phyloP scores from a whole-genome alignment of 805 yeast genomes.

The Starmerella bombi region DNA sequence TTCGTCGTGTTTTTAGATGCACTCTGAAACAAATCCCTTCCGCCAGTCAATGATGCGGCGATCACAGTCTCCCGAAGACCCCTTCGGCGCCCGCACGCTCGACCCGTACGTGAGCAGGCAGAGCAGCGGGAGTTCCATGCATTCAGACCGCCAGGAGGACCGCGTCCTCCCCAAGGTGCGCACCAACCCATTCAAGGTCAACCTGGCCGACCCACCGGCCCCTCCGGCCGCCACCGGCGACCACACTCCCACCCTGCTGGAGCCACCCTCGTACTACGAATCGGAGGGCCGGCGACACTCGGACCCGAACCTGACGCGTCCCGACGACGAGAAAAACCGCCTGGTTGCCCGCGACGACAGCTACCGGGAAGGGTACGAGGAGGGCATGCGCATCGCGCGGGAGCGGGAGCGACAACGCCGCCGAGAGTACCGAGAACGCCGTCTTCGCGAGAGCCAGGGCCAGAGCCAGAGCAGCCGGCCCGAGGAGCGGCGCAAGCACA shows the following conservation, averaged over 20 bases:
- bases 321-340: constrained; percentile 17
- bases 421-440: constrained; percentile 19
- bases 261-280: constrained; percentile 16
- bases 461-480: background rate
- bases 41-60: constrained; percentile 22
- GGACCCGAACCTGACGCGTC: constrained; percentile 10
- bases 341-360: constrained; percentile 11
- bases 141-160: background rate
- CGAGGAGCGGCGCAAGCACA: constrained; percentile 3
- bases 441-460: constrained; percentile 9
- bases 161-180: background rate
- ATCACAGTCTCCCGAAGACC: constrained; percentile 23
- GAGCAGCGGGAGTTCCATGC: background rate
- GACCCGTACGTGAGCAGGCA: background rate
- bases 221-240: constrained; percentile 1
- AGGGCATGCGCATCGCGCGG: constrained; percentile 19
- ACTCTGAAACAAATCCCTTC: constrained; percentile 21
- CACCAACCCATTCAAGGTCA: constrained; percentile 6
- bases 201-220: background rate
- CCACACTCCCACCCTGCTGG: constrained; percentile 1
- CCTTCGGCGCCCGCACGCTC: background rate
- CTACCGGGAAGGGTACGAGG: constrained; percentile 19
- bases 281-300: constrained; percentile 17
- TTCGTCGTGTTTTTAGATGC: too few species aligned
- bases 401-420: constrained; percentile 20